Percentiles rank a stretch among this genome's conserved stretches.
Evolutionary conservation across 768 basidiomycete genomes (phyloP).

Genomic region (Tulasnella sp.): DNA sequence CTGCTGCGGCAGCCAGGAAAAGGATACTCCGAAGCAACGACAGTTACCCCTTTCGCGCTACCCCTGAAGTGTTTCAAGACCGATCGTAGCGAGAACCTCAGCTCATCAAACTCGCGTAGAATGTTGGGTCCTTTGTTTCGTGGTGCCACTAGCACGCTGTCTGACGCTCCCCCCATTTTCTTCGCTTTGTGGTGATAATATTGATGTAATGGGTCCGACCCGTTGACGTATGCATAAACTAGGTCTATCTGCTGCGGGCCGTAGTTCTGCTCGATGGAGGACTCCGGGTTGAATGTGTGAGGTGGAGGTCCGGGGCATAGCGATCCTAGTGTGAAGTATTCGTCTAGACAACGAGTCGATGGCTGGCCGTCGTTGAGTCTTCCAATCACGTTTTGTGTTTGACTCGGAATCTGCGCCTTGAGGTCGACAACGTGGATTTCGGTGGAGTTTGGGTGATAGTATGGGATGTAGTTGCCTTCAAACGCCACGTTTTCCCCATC

Average conservation of each 20-base stretch:
- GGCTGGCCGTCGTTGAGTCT: no score
- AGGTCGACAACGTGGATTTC: no score
- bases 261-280: not conserved
- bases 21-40: conserved; percentile 20
- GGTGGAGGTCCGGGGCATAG: not conserved
- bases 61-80: conserved; percentile 12
- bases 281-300: not conserved
- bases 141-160: not conserved
- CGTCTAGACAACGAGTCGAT: conserved; percentile 5
- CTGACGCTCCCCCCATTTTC: not conserved
- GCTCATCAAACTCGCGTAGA: conserved; percentile 22
- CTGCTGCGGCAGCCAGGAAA: conserved; percentile 10
- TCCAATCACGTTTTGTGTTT: no score
- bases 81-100: conserved; percentile 23
- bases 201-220: conserved; percentile 17
- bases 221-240: conserved; percentile 21
- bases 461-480: no score
- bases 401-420: no score
- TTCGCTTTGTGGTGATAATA: not conserved
- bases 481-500: no score
- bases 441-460: no score
- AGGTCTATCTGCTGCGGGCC: conserved; percentile 15
- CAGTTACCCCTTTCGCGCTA: conserved; percentile 13
- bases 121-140: not conserved
- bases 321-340: conserved; percentile 1